Conservation (phyloP, 495 filamentous ascomycete species). For the Penicillium antarcticum region DNA sequence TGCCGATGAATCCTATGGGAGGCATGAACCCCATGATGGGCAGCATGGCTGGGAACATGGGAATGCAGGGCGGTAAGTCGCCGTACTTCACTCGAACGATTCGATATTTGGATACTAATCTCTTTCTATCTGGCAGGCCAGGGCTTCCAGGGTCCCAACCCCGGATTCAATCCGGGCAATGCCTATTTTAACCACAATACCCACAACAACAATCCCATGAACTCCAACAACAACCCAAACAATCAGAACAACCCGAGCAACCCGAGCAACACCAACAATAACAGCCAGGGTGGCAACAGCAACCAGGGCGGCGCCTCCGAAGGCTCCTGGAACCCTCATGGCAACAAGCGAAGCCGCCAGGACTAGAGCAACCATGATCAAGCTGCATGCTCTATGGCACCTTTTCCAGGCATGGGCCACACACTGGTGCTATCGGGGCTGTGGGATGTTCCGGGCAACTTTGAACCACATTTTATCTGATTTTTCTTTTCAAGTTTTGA, state of each 20-base stretch:
- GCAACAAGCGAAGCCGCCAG: conserved; percentile 72
- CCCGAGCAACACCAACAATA: too few species aligned
- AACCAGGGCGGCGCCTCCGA: conserved; percentile 53
- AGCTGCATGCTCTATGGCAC: too few species aligned
- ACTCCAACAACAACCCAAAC: conserved; percentile 43
- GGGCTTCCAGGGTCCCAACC: conserved; percentile 64
- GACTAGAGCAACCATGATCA: conserved; percentile 36
- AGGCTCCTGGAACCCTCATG: conserved; percentile 79
- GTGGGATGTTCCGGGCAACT: too few species aligned
- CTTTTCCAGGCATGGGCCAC: too few species aligned
- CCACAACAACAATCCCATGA: too few species aligned
- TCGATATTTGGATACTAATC: neutral
- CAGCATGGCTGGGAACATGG: conserved; percentile 59
- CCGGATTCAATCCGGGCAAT: conserved; percentile 64
- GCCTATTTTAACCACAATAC: too few species aligned
- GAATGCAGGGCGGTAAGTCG: conserved; percentile 48
- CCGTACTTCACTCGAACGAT: too few species aligned
- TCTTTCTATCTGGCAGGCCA: conserved; percentile 25
- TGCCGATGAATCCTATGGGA: conserved; percentile 53
- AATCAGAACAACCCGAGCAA: too few species aligned
- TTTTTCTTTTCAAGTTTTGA: too few species aligned
- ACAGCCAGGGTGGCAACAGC: conserved; percentile 62
- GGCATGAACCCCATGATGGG: conserved; percentile 44
- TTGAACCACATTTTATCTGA: too few species aligned
- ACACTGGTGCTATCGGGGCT: too few species aligned